Evolutionary conservation across 2,329 filamentous ascomycete genomes (phyloP).

Genomic region (Blastomyces parvus): DNA sequence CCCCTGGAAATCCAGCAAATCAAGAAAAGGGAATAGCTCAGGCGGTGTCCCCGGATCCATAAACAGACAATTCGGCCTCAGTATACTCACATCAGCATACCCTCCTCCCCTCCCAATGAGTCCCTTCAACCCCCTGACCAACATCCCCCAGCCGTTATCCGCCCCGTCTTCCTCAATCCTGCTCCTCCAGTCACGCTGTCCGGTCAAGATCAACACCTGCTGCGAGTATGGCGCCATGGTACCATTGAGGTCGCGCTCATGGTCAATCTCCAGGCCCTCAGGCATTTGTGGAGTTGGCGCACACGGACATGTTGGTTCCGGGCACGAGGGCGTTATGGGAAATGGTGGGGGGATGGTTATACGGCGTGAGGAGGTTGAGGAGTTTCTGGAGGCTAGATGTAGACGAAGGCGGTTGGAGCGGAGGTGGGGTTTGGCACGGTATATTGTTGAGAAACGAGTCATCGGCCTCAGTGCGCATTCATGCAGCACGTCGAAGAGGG

Average conservation of each 20-base stretch:
- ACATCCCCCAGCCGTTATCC: conserved; percentile 35
- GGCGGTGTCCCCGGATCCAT: background rate
- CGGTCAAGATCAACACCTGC: conserved; percentile 76
- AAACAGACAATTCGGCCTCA: background rate
- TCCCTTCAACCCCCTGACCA: conserved; percentile 58
- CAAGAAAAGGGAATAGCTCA: background rate
- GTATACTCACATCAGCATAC: conserved; percentile 55
- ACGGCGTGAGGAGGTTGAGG: conserved; percentile 15
- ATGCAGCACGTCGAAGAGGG: background rate
- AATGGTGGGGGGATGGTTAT: conserved; percentile 35
- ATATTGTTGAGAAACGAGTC: background rate
- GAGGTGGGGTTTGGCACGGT: background rate
- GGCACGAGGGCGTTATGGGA: conserved; percentile 51
- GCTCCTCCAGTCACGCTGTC: conserved; percentile 68
- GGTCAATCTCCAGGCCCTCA: conserved; percentile 63
- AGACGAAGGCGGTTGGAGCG: conserved; percentile 15
- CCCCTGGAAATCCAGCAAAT: no score
- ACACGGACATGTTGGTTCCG: conserved; percentile 66
- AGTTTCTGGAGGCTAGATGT: conserved; percentile 6
- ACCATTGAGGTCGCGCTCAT: conserved; percentile 58
- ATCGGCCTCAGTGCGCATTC: background rate
- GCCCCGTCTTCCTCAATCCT: conserved; percentile 71
- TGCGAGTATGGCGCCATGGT: conserved; percentile 70
- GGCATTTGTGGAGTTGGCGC: conserved; percentile 61
- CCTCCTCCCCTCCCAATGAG: conserved; percentile 56